phyloP scores from a whole-genome alignment of 164 flowering plant genomes.

The Vitis cinerea region DNA sequence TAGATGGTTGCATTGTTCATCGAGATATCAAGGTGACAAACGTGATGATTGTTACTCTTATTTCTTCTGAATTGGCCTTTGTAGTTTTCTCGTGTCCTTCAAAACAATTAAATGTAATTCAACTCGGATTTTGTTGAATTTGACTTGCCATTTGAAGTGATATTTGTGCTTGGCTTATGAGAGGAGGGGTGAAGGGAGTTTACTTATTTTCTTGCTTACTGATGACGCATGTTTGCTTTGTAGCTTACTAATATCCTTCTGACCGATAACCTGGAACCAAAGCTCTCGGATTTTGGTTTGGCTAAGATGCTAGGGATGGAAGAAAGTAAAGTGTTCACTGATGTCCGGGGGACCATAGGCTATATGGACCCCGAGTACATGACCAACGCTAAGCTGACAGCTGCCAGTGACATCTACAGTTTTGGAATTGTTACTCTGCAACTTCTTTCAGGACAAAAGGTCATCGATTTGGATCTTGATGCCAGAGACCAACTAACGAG shows the following conservation, averaged over 20 bases:
- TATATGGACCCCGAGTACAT: conserved; percentile 86
- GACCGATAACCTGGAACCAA: conserved; percentile 57
- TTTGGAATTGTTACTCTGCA: conserved; percentile 70
- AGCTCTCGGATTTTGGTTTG: conserved; percentile 81
- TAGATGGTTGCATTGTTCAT: conserved; percentile 71
- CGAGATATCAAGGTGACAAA: conserved; percentile 67
- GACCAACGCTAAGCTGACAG: conserved; percentile 73
- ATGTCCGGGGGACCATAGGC: conserved; percentile 74
- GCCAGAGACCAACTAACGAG: conserved; percentile 66
- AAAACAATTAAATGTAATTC: too few relatives aligned
- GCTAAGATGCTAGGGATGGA: conserved; percentile 74
- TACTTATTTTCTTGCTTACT: not conserved
- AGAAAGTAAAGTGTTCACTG: conserved; percentile 74
- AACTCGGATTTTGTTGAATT: too few relatives aligned
- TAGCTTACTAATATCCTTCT: conserved; percentile 79
- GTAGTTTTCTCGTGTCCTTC: too few relatives aligned
- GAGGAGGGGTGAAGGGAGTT: too few relatives aligned
- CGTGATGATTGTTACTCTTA: too few relatives aligned
- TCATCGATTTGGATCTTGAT: conserved; percentile 61
- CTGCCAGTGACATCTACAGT: conserved; percentile 73
- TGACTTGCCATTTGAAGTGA: not conserved
- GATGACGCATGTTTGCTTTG: conserved; percentile 1
- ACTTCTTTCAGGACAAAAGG: conserved; percentile 66
- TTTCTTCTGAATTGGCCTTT: too few relatives aligned
- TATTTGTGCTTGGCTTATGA: not conserved